Evolutionary conservation across 495 filamentous ascomycete species (phyloP), one percentile per base, ranked within the genome.

Genomic region (Tuber magnatum): DNA sequence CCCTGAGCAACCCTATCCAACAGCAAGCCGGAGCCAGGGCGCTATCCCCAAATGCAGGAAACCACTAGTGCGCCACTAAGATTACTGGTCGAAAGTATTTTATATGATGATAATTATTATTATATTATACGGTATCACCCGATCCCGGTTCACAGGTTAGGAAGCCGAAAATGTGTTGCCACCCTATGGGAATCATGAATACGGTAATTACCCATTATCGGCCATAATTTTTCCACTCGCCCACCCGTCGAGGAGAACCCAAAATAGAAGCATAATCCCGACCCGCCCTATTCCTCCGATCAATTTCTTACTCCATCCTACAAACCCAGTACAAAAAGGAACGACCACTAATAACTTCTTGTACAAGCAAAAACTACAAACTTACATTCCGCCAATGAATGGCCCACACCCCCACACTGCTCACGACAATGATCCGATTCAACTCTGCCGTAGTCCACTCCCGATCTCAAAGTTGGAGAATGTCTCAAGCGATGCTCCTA

Each of bases 391-490:
- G 18, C 44, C 42, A 28, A 39, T 40, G 9, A 40, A 48, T 24
- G 18, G 71, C 43, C 18, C 44, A 56, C 84, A 88, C 82, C 12
- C 44, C 39, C 10, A 56, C 71, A 35, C 43, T 72, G 14, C 43
- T 20, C 71, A 72, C 38, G n/a, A 51, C 40, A 72, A 56, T 56
- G 28, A 44, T 72, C 71, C 71, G 24, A 48, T n/a, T 72, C 71
- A 28, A 32, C 43, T 72, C 71, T 3, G 40, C 42, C 22, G 35
- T 10, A 22, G 38, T 72, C 24, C 43, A 38, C 7, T 56, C 14
- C 22, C 86, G 20, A 85, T 86, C 40, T 85, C 87, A 81, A 89
- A 90, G 44, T 84, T 83, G 32, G 83, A 81, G 87, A 88, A 92
- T 69, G 71, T 83, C 28, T 87, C 87, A 71, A 92, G 84, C 22